A percentile compares a stretch with the other conserved stretches of the same genome.
phyloP scores from a whole-genome alignment of 148 eudicot genomes.

The Salicornia ramosissima region DNA sequence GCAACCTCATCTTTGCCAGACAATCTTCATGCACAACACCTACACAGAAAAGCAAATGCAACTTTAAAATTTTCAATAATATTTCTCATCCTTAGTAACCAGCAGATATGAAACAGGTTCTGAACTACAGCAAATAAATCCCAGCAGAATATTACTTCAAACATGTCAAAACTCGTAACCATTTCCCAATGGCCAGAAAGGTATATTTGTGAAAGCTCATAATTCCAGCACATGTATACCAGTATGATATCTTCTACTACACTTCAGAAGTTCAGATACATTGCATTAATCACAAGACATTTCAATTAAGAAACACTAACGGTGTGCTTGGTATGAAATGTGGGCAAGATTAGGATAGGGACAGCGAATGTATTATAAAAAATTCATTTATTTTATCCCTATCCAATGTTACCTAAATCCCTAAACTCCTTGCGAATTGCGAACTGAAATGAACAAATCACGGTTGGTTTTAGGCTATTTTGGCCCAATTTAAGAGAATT shows the following conservation, averaged over 20 bases:
- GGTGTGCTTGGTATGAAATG: no score
- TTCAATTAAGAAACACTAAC: no score
- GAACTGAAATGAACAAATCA: no score
- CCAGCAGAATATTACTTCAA: background rate
- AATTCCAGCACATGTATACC: background rate
- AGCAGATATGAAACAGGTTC: background rate
- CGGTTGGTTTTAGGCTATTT: no score
- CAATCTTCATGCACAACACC: slow-evolving; percentile 96
- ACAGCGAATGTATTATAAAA: no score
- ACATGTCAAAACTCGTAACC: background rate
- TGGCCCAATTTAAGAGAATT: no score
- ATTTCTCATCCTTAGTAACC: background rate
- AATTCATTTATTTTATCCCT: no score
- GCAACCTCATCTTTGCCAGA: slow-evolving; percentile 74
- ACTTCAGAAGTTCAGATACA: background rate
- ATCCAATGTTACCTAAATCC: no score
- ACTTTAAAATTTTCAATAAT: slow-evolving; percentile 1
- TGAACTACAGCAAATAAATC: background rate
- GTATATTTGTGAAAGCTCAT: background rate
- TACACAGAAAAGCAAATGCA: slow-evolving; percentile 27
- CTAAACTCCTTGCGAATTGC: no score
- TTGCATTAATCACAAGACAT: no score
- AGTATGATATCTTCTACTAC: background rate
- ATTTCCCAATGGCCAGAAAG: background rate
- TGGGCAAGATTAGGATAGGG: no score